phyloP scores from a whole-genome alignment of 371 early-diverging fungal genomes.

The Circinella minor region DNA sequence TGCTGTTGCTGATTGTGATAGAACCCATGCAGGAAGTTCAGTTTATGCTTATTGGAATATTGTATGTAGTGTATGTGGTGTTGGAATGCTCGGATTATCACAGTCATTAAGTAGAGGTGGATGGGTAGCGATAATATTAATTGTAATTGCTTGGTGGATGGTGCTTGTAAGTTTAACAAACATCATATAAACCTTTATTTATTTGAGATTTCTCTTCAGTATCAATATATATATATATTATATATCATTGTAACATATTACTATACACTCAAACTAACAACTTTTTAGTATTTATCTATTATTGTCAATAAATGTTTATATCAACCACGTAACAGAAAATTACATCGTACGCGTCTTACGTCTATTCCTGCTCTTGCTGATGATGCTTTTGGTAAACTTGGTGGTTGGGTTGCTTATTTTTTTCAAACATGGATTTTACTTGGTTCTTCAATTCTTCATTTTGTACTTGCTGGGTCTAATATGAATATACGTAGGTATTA shows the following conservation, averaged over 20 bases:
- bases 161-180: slow-evolving; percentile 53
- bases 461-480: slow-evolving; percentile 60
- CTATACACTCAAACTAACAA: too few species aligned
- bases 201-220: too few species aligned
- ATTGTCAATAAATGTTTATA: slow-evolving; percentile 46
- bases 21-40: slow-evolving; percentile 18
- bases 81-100: slow-evolving; percentile 82
- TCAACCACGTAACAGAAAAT: slow-evolving; percentile 12
- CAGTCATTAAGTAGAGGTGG: slow-evolving; percentile 77
- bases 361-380: slow-evolving; percentile 41
- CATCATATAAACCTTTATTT: background rate
- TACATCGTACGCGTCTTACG: slow-evolving; percentile 45
- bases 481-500: slow-evolving; percentile 36
- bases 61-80: slow-evolving; percentile 79
- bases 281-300: slow-evolving; percentile 35
- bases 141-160: slow-evolving; percentile 75
- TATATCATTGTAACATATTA: too few species aligned
- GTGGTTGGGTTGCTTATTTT: slow-evolving; percentile 53
- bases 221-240: too few species aligned
- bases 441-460: slow-evolving; percentile 56
- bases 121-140: slow-evolving; percentile 74
- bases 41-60: slow-evolving; percentile 61
- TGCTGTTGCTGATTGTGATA: background rate
- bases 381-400: slow-evolving; percentile 38
- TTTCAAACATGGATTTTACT: slow-evolving; percentile 64